Percentiles rank a stretch among this genome's conserved stretches.
Conservation (phyloP, 192 early-diverging fungal species). For the Geranomyces variabilis region DNA sequence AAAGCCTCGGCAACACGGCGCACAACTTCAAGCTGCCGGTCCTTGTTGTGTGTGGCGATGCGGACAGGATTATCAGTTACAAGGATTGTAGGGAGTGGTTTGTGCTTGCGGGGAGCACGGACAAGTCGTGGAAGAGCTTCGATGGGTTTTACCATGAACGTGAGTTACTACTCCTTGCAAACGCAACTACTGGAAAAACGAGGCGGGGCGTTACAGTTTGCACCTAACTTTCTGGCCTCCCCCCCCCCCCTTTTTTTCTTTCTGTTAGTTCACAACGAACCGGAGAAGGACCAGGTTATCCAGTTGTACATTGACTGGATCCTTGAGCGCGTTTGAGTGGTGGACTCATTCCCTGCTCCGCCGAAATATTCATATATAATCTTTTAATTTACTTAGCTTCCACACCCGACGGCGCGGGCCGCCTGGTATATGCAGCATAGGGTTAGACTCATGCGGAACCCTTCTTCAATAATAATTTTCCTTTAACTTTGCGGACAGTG, state of each 20-base stretch:
- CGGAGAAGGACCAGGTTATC: constrained; percentile 45
- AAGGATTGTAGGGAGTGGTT: constrained; percentile 12
- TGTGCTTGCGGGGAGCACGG: constrained; percentile 5
- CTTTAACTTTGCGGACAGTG: too few species aligned
- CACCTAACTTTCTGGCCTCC: too few species aligned
- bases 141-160: constrained; percentile 34
- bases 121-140: constrained; percentile 34
- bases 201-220: too few species aligned
- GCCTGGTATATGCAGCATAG: too few species aligned
- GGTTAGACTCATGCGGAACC: too few species aligned
- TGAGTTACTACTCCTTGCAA: constrained; percentile 1
- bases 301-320: constrained; percentile 46
- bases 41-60: constrained; percentile 56
- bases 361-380: too few species aligned
- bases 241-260: neutral
- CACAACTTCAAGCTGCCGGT: constrained; percentile 51
- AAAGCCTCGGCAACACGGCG: constrained; percentile 30
- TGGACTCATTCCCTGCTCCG: too few species aligned
- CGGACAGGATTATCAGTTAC: constrained; percentile 51
- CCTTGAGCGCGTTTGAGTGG: constrained; percentile 13
- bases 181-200: too few species aligned
- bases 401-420: too few species aligned
- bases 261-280: constrained; percentile 45
- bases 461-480: too few species aligned
- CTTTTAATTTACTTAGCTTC: too few species aligned